Percentiles rank a stretch among this genome's conserved stretches.
These are phyloP conservation scores for Plasmopara halstedii DNA, from an alignment of 352 stramenopile genomes.

Conservation along the genomic window DNA sequence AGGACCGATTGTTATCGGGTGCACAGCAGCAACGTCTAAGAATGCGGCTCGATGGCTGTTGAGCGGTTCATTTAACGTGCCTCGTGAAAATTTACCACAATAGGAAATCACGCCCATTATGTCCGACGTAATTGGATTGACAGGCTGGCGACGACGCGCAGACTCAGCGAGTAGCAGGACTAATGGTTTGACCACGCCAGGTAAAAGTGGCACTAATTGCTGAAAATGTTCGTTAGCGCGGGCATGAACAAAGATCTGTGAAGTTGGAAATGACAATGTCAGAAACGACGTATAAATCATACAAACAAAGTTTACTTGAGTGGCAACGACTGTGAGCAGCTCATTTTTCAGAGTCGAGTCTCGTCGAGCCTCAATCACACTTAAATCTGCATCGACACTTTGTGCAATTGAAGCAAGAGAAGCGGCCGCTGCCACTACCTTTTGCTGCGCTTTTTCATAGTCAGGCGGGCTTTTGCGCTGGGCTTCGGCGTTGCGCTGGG, in stretches of 20 bases:
- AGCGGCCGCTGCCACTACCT: constrained; percentile 35
- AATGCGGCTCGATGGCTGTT: constrained; percentile 33
- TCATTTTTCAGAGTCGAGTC: constrained; percentile 72
- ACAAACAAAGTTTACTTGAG: constrained; percentile 28
- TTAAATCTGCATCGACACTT: constrained; percentile 61
- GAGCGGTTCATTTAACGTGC: constrained; percentile 42
- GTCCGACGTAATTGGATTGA: constrained; percentile 38
- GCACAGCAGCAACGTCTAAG: constrained; percentile 34
- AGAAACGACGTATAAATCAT: too few relatives aligned
- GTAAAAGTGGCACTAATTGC: constrained; percentile 63
- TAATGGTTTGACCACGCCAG: constrained; percentile 51
- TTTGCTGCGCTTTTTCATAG: constrained; percentile 61
- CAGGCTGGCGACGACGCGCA: constrained; percentile 28
- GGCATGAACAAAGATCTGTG: constrained; percentile 53
- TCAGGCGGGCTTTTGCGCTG: constrained; percentile 56
- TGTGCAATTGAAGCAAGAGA: constrained; percentile 44
- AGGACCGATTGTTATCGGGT: constrained; percentile 37
- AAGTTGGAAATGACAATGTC: too few relatives aligned
- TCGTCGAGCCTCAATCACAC: constrained; percentile 47
- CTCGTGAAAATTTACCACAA: constrained; percentile 32
- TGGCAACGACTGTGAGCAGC: constrained; percentile 60
- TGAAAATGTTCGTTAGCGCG: constrained; percentile 62
- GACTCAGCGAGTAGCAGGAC: constrained; percentile 49
- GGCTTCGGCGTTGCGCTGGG: constrained; percentile 50
- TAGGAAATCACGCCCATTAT: constrained; percentile 57